Evolutionary conservation across 208 protist species (phyloP).

Genomic region (Leishmania aethiopica): DNA sequence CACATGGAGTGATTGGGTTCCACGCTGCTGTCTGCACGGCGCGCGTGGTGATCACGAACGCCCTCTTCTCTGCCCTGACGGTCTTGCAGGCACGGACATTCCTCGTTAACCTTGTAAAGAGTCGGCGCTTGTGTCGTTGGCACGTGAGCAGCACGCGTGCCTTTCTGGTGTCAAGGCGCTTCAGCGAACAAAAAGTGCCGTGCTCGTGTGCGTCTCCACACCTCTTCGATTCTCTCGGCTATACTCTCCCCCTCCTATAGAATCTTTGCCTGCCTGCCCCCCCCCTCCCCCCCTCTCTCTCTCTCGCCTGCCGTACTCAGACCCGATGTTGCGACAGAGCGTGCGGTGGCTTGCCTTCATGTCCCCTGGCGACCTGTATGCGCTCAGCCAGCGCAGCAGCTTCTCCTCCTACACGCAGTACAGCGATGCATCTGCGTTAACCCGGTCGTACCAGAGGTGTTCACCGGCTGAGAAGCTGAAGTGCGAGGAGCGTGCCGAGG

Average conservation of each 20-base stretch:
- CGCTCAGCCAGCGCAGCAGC: conserved; percentile 34
- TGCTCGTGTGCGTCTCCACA: not conserved
- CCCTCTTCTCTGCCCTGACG: not conserved
- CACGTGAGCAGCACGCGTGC: not conserved
- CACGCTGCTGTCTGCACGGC: not conserved
- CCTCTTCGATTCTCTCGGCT: not conserved
- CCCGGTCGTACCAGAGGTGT: conserved; percentile 29
- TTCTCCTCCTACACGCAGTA: conserved; percentile 32
- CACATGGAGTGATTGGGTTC: not conserved
- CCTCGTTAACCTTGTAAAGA: not conserved
- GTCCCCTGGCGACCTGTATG: conserved; percentile 48
- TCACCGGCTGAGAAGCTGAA: conserved; percentile 22
- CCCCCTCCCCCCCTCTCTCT: not conserved
- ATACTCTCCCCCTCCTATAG: not conserved
- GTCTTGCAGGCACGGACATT: not conserved
- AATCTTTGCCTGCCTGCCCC: not conserved
- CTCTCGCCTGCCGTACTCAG: not conserved
- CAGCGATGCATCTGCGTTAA: conserved; percentile 16
- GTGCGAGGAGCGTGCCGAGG: conserved; percentile 33
- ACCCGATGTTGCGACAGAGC: not conserved
- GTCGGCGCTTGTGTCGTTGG: not conserved
- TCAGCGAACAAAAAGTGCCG: not conserved
- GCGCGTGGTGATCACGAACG: not conserved
- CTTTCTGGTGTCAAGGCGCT: not conserved
- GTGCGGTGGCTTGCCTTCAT: not conserved